Conservation (phyloP, 2,329 filamentous ascomycete genomes). For the Alternaria sp. region DNA sequence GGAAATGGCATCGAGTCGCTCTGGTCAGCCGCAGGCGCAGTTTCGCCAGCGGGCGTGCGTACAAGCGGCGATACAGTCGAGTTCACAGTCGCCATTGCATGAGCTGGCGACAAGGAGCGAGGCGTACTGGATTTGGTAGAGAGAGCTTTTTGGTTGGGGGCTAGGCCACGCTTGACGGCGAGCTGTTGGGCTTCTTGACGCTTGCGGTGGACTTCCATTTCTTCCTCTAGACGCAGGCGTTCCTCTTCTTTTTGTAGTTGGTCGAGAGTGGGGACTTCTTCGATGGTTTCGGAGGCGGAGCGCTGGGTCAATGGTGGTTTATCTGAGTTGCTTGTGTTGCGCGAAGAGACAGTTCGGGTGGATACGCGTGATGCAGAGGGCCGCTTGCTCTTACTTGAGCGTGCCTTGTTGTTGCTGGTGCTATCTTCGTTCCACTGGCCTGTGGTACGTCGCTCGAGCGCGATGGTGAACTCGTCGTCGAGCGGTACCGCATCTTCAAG, state of each 20-base stretch:
- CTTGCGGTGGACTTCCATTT: conserved; percentile 62
- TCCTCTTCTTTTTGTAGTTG: conserved; percentile 69
- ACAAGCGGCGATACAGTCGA: conserved; percentile 27
- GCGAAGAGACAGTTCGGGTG: conserved; percentile 57
- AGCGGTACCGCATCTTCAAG: conserved; percentile 88
- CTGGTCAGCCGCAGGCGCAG: background rate
- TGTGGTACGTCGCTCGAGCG: conserved; percentile 75
- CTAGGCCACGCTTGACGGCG: conserved; percentile 64
- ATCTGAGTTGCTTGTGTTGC: conserved; percentile 50
- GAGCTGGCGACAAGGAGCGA: conserved; percentile 24
- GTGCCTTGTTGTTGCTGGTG: conserved; percentile 73
- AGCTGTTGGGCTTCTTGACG: conserved; percentile 64
- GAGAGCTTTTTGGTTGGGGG: conserved; percentile 27
- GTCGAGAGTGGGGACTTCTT: conserved; percentile 58
- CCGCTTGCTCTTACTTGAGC: conserved; percentile 50
- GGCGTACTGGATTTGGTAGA: conserved; percentile 19
- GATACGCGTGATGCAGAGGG: conserved; percentile 59
- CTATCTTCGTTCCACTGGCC: conserved; percentile 69
- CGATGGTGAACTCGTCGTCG: conserved; percentile 90
- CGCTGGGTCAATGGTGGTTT: conserved; percentile 30
- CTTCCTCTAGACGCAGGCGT: conserved; percentile 62
- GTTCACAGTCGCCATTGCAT: conserved; percentile 18
- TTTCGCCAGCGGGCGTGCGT: conserved; percentile 28
- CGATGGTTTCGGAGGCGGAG: conserved; percentile 36
- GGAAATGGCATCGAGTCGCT: conserved; percentile 30